Conservation (phyloP, 2,329 filamentous ascomycete species). For the Aureobasidium sp. region DNA sequence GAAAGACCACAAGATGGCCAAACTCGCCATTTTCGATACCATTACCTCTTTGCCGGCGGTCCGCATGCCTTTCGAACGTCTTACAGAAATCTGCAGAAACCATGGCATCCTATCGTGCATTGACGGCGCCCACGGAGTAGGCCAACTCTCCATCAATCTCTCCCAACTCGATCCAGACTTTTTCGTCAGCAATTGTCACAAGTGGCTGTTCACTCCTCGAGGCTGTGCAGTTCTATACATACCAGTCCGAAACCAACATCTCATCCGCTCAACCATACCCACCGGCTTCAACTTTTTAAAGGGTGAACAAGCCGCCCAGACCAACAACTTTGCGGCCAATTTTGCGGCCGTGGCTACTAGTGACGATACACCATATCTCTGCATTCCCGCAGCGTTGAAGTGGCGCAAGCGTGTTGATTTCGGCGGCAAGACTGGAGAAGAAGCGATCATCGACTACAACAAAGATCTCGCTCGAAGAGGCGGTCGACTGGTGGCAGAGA, state of each 20-base stretch:
- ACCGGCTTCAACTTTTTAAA: constrained; percentile 57
- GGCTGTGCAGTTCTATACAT: constrained; percentile 76
- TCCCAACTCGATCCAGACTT: constrained; percentile 65
- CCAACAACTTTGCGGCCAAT: constrained; percentile 37
- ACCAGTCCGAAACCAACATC: constrained; percentile 61
- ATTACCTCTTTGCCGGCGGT: constrained; percentile 72
- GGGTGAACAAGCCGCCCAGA: neutral
- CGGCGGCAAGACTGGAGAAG: constrained; percentile 47
- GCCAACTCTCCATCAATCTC: constrained; percentile 67
- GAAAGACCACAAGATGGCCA: constrained; percentile 51
- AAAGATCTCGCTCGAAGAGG: constrained; percentile 54
- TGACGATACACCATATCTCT: constrained; percentile 64
- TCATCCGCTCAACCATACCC: constrained; percentile 66
- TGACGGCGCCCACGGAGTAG: constrained; percentile 82
- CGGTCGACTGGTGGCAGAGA: constrained; percentile 49
- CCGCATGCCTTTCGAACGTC: constrained; percentile 63
- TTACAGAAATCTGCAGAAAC: constrained; percentile 56
- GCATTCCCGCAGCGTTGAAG: constrained; percentile 60
- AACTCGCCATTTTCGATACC: constrained; percentile 67
- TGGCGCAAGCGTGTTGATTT: constrained; percentile 40
- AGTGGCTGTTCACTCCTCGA: constrained; percentile 78
- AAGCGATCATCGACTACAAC: constrained; percentile 56
- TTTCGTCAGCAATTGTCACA: constrained; percentile 79
- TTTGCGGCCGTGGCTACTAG: constrained; percentile 23
- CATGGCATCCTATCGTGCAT: constrained; percentile 63